A percentile compares a stretch with the other conserved stretches of the same genome.
These are phyloP conservation scores for Podaxis pistillaris DNA, from an alignment of 768 basidiomycete species.

Conservation along the genomic window DNA sequence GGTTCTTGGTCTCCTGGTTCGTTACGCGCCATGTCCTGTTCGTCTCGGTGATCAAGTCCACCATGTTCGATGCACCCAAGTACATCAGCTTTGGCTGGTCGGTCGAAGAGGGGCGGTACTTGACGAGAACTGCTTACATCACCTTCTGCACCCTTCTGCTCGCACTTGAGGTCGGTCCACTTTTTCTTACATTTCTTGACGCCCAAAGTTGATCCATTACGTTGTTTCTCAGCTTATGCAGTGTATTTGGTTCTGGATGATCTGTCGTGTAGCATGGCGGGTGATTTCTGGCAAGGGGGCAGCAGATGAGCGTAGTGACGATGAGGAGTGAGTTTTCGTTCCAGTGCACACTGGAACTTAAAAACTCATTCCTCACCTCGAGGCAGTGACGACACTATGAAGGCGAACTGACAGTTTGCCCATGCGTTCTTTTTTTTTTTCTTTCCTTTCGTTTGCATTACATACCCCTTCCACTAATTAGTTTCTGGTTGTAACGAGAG, in stretches of 20 bases:
- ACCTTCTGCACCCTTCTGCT: conserved; percentile 56
- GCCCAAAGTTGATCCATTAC: conserved; percentile 6
- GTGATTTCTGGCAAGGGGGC: conserved; percentile 75
- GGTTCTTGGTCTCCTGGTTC: conserved; percentile 90
- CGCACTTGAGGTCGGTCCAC: conserved; percentile 56
- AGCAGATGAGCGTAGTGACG: conserved; percentile 84
- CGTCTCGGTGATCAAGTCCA: conserved; percentile 63
- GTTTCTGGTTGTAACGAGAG: background rate
- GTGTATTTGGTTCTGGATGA: conserved; percentile 84
- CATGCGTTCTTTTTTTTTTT: background rate
- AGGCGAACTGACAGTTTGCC: conserved; percentile 6
- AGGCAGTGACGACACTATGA: background rate
- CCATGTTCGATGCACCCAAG: conserved; percentile 47
- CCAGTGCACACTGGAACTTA: background rate
- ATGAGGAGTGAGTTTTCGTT: conserved; percentile 25
- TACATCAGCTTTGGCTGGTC: conserved; percentile 59
- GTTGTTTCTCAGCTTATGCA: conserved; percentile 56
- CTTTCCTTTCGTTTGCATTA: background rate
- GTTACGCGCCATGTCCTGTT: conserved; percentile 87
- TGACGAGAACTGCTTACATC: conserved; percentile 42
- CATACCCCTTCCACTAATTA: background rate
- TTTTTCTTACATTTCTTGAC: conserved; percentile 1
- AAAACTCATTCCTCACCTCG: background rate
- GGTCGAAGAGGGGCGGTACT: conserved; percentile 53
- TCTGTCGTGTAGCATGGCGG: conserved; percentile 77